Evolutionary conservation across 2,329 filamentous ascomycete species (phyloP), one percentile per base, ranked within the genome.

Genomic region (Juglanconis sp.): DNA sequence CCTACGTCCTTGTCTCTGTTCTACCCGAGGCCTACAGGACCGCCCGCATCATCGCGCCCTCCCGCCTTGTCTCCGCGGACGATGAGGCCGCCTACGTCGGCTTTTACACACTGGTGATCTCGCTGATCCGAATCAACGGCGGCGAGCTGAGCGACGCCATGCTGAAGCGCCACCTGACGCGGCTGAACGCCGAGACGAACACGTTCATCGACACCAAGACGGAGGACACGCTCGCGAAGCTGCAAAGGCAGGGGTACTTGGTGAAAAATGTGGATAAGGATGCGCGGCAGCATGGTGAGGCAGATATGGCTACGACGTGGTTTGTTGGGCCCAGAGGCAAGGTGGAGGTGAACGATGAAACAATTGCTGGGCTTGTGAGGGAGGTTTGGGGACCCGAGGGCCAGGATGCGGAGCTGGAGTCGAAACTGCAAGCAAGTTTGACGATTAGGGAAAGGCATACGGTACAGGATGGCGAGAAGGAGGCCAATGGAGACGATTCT

Each of bases 191-290:
- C 3, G 86, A 92, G 57, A 82, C 85, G 40, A 89, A 89, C 64
- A 75, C 70, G 60, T 88, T 92, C 2, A 89, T 90, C 0, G 76
- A 88, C 59, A 88, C 91, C 48, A 90, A 85, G 68, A 96, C 91
- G 1, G 90, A 96, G 6, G 81, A 86, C 56, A 77, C 94, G 3
- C 76, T 98, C 11, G 85, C 87, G 66, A 84, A 85, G 55, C 87
- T 98, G 78, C 83, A 88, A 65, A 88, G 84, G 65, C 92, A 98
- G 57, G 90, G 90, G 0, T 99, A 99, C 70, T 77, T 99, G 3
- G 80, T 92, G 40, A 89, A 86, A 65, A 82, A 87, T 53, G 82
- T 87, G 24, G 92, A 97, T 66, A 83, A 77, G 49, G 78, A 79
- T 60, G 71, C 69, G 71, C 65, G 74, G 34, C 57, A 63, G 75